Conservation (phyloP, 192 early-diverging fungal species). For the Coemansia guatemalensis region DNA sequence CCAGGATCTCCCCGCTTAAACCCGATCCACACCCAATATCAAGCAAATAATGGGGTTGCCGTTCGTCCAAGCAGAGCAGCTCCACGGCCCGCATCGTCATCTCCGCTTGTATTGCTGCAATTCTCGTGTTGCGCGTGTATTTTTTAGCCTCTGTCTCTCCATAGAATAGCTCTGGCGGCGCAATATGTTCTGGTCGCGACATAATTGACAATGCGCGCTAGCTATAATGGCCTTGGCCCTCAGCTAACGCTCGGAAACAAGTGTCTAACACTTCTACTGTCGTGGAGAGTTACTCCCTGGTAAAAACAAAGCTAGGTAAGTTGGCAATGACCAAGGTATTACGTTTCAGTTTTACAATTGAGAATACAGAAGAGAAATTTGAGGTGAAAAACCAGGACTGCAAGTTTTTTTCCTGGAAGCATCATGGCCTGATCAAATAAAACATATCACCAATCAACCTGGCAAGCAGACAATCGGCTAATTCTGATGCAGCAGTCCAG, state of each 20-base stretch:
- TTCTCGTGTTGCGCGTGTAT: conserved; percentile 92
- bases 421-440: too few species aligned
- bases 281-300: not conserved
- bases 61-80: conserved; percentile 78
- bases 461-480: too few species aligned
- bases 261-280: not conserved
- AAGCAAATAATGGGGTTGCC: conserved; percentile 72
- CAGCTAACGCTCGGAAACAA: not conserved
- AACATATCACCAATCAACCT: too few species aligned
- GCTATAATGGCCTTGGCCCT: not conserved
- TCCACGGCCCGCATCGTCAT: conserved; percentile 93
- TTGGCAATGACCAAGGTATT: too few species aligned
- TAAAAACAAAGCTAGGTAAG: too few species aligned
- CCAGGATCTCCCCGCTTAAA: conserved; percentile 90
- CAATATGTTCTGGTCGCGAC: conserved; percentile 94
- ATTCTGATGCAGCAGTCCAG: too few species aligned
- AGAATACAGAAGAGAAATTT: too few species aligned
- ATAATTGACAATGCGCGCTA: conserved; percentile 41
- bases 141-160: conserved; percentile 90
- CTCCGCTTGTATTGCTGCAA: conserved; percentile 90
- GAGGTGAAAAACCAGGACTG: too few species aligned
- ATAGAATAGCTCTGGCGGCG: conserved; percentile 98
- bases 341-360: too few species aligned
- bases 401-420: too few species aligned
- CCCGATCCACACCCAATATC: conserved; percentile 99